These are phyloP conservation scores for Salix brachista DNA, from an alignment of 345 rosid genomes.

Conservation along the genomic window DNA sequence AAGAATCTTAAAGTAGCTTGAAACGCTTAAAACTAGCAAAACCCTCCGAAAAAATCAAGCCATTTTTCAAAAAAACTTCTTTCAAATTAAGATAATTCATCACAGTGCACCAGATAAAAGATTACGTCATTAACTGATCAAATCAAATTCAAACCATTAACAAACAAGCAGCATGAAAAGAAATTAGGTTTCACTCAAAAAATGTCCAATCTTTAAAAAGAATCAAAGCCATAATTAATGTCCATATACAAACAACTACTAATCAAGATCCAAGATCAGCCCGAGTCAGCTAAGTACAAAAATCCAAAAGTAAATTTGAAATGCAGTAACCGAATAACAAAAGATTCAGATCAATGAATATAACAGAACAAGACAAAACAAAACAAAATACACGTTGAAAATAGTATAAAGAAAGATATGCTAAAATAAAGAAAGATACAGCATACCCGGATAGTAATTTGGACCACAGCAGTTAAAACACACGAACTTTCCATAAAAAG, in stretches of 20 bases:
- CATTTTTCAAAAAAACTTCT: no score
- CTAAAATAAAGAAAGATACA: neutral
- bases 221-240: neutral
- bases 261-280: conserved; percentile 9
- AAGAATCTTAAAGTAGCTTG: neutral
- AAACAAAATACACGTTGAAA: neutral
- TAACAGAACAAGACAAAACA: neutral
- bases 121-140: conserved; percentile 3
- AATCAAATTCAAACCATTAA: neutral
- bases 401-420: no score
- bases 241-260: neutral
- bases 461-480: neutral
- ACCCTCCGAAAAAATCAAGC: neutral
- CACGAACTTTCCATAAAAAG: neutral
- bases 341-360: conserved; percentile 9
- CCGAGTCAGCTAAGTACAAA: neutral
- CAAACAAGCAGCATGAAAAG: neutral
- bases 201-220: neutral
- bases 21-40: neutral
- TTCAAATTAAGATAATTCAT: neutral
- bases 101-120: neutral
- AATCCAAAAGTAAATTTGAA: neutral
- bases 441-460: neutral
- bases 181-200: neutral
- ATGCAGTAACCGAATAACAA: neutral